phyloP scores from a whole-genome alignment of 2,329 filamentous ascomycete genomes.

The Fusarium euwallaceae region DNA sequence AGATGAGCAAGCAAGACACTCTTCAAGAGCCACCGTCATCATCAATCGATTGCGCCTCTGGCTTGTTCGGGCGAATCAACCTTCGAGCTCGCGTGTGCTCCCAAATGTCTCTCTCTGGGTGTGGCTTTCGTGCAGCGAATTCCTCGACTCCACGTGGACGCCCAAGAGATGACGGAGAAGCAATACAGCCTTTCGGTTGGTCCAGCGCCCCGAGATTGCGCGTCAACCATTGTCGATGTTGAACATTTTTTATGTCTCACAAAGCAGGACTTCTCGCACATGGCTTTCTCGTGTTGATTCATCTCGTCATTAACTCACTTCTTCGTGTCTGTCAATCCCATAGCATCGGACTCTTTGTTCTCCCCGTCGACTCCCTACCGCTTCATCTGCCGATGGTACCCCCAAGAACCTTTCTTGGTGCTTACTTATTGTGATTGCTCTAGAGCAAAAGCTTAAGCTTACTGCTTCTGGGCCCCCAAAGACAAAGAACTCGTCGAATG shows the following conservation, averaged over 20 bases:
- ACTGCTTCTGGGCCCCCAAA: not conserved
- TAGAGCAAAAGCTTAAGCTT: not conserved
- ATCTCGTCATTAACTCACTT: not conserved
- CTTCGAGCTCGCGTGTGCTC: slow-evolving; percentile 10
- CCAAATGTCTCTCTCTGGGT: slow-evolving; percentile 11
- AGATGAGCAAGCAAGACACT: slow-evolving; percentile 14
- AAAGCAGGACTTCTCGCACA: slow-evolving; percentile 11
- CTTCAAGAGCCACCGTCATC: slow-evolving; percentile 5
- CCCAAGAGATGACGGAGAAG: slow-evolving; percentile 12
- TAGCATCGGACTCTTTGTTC: slow-evolving; percentile 14
- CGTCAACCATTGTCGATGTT: slow-evolving; percentile 21
- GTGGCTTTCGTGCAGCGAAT: slow-evolving; percentile 38
- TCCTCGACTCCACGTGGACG: slow-evolving; percentile 46
- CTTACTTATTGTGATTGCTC: slow-evolving; percentile 10
- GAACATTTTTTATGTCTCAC: slow-evolving; percentile 28
- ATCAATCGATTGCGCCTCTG: slow-evolving; percentile 1
- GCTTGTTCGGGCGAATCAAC: not conserved
- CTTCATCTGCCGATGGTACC: slow-evolving; percentile 30
- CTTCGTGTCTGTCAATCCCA: slow-evolving; percentile 14
- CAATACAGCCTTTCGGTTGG: slow-evolving; percentile 31
- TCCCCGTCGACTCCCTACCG: not conserved
- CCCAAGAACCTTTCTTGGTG: slow-evolving; percentile 26
- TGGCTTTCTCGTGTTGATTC: slow-evolving; percentile 30
- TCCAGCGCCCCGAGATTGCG: slow-evolving; percentile 41
- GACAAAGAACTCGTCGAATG: not conserved